Percentiles rank a stretch among this genome's conserved stretches.
phyloP scores from a whole-genome alignment of 2,329 filamentous ascomycete species.

The Colletotrichum tropicale region DNA sequence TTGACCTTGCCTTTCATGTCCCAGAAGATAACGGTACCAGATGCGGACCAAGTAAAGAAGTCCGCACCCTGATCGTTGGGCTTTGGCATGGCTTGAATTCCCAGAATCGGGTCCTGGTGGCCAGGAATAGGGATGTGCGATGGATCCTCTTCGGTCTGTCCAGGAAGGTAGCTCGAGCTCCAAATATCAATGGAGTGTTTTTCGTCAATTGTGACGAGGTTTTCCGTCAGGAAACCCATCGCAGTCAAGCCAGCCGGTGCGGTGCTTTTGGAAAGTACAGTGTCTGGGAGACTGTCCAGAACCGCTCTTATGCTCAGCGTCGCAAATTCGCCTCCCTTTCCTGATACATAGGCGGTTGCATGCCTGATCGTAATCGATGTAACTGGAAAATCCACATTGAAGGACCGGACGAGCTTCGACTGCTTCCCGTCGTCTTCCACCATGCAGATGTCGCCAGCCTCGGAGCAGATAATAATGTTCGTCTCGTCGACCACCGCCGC shows the following conservation, averaged over 20 bases:
- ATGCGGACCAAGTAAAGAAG: slow-evolving; percentile 89
- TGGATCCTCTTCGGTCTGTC: slow-evolving; percentile 37
- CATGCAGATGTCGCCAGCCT: slow-evolving; percentile 87
- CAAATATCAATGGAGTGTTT: slow-evolving; percentile 77
- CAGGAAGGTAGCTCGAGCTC: slow-evolving; percentile 50
- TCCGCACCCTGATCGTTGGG: slow-evolving; percentile 67
- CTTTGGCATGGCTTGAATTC: slow-evolving; percentile 69
- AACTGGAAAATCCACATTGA: slow-evolving; percentile 70
- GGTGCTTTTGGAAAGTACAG: slow-evolving; percentile 41
- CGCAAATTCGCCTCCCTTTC: slow-evolving; percentile 65
- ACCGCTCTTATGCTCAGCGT: slow-evolving; percentile 57
- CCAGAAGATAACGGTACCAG: slow-evolving; percentile 86
- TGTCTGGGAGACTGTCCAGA: slow-evolving; percentile 43
- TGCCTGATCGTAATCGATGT: slow-evolving; percentile 69
- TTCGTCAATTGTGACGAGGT: slow-evolving; percentile 77
- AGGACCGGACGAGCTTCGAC: slow-evolving; percentile 71
- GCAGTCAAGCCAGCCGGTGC: slow-evolving; percentile 60
- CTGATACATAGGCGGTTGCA: slow-evolving; percentile 69
- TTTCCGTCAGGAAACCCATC: slow-evolving; percentile 70
- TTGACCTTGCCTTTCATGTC: slow-evolving; percentile 72
- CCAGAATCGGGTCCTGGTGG: slow-evolving; percentile 70
- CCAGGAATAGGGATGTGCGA: slow-evolving; percentile 64
- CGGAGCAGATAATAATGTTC: slow-evolving; percentile 83
- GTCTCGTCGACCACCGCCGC: slow-evolving; percentile 73
- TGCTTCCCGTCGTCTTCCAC: slow-evolving; percentile 78